Evolutionary conservation across 2,329 filamentous ascomycete genomes (phyloP).

Genomic region (Grosmannia clavigera): DNA sequence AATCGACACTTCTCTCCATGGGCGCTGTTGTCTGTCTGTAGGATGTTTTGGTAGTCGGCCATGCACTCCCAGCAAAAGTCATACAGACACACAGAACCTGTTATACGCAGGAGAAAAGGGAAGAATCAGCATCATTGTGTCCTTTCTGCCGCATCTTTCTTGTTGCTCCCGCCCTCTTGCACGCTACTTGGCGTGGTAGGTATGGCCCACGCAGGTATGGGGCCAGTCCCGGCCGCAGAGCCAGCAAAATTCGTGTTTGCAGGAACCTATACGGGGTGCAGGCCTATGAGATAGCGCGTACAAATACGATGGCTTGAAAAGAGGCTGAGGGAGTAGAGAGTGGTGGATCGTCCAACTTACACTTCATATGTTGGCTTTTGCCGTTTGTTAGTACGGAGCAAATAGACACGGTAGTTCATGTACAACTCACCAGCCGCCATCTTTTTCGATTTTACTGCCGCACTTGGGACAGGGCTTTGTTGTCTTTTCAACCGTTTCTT

Average conservation of each 20-base stretch:
- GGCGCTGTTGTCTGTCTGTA: neutral
- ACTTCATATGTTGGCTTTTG: neutral
- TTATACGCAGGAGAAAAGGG: neutral
- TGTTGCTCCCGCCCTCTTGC: neutral
- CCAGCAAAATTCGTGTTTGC: neutral
- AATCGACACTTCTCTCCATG: neutral
- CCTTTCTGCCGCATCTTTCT: neutral
- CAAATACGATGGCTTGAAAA: neutral
- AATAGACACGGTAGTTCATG: neutral
- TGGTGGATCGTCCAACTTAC: neutral
- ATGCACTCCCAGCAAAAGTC: neutral
- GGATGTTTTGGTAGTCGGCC: neutral
- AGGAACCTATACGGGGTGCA: neutral
- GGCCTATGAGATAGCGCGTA: neutral
- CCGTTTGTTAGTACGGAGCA: neutral
- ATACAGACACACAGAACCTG: neutral
- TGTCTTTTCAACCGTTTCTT: neutral
- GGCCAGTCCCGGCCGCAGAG: neutral
- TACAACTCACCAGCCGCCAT: neutral
- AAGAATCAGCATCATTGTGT: neutral
- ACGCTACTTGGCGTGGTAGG: neutral
- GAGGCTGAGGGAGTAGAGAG: neutral
- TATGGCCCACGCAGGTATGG: neutral
- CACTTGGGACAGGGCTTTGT: neutral
- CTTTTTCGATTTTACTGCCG: neutral